These are phyloP conservation scores for Cystofilobasidium ferigula DNA, from an alignment of 768 basidiomycete species.

Conservation along the genomic window DNA sequence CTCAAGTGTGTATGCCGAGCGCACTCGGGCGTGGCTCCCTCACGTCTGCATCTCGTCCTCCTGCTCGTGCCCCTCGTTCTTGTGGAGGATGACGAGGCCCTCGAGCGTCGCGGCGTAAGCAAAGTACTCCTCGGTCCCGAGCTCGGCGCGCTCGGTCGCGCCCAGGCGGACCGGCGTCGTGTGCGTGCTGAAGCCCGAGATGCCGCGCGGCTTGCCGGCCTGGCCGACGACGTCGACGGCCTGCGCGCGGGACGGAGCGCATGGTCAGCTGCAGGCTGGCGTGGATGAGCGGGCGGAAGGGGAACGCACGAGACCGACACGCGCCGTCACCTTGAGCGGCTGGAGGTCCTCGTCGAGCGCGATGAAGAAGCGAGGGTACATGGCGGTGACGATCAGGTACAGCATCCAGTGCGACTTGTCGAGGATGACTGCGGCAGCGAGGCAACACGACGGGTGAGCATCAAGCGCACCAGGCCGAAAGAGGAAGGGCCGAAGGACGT, in stretches of 20 bases:
- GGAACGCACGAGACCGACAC: constrained; percentile 69
- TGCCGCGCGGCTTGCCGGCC: constrained; percentile 78
- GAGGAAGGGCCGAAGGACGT: not conserved
- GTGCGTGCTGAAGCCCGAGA: constrained; percentile 97
- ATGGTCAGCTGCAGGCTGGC: not conserved
- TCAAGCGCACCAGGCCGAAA: too few relatives aligned
- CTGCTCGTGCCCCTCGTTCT: constrained; percentile 57
- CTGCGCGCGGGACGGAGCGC: constrained; percentile 39
- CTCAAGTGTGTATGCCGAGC: too few relatives aligned
- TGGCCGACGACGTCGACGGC: constrained; percentile 96
- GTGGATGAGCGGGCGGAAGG: not conserved
- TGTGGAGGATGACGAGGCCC: constrained; percentile 80
- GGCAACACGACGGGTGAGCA: not conserved
- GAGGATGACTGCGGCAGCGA: constrained; percentile 57
- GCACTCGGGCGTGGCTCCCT: too few relatives aligned
- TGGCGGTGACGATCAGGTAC: constrained; percentile 86
- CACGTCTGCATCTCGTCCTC: constrained; percentile 8
- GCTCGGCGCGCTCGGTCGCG: constrained; percentile 84
- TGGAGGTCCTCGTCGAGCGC: constrained; percentile 87
- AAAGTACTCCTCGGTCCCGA: constrained; percentile 94
- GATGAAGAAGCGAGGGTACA: constrained; percentile 98
- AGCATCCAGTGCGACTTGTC: constrained; percentile 99
- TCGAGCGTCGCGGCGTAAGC: constrained; percentile 82
- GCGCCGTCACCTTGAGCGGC: constrained; percentile 74
- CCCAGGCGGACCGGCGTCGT: constrained; percentile 90